Conservation (phyloP, 2,329 filamentous ascomycete genomes). For the Elsinoe perseae region DNA sequence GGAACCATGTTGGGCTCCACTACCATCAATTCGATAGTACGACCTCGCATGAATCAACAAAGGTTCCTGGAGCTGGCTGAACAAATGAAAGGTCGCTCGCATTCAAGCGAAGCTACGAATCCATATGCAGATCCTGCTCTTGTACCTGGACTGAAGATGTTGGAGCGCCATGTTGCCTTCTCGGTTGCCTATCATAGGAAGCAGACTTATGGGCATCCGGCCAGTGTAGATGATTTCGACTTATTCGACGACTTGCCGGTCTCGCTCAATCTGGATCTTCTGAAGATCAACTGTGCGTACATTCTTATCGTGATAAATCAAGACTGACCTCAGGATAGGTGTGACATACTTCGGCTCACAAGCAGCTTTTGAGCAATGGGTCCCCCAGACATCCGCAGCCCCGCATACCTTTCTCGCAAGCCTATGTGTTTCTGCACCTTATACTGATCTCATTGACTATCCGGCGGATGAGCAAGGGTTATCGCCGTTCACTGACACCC, state of each 20-base stretch:
- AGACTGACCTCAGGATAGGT: slow-evolving; percentile 5
- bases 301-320: no score
- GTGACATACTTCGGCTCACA: slow-evolving; percentile 25
- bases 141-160: background rate
- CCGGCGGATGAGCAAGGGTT: background rate
- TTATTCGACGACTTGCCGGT: background rate
- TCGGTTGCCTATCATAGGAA: background rate
- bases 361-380: slow-evolving; percentile 23
- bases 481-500: background rate
- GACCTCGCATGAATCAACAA: background rate
- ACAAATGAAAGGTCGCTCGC: background rate
- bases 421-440: slow-evolving; percentile 27
- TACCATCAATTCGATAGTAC: no score
- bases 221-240: background rate
- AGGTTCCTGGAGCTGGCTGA: background rate
- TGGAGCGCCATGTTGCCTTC: background rate
- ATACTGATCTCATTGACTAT: slow-evolving; percentile 28
- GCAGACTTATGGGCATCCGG: background rate
- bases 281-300: background rate
- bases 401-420: slow-evolving; percentile 27
- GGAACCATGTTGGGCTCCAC: no score
- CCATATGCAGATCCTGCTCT: background rate
- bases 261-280: background rate
- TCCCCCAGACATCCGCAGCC: slow-evolving; percentile 23
- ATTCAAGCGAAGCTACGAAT: background rate